phyloP scores from a whole-genome alignment of 2,329 filamentous ascomycete genomes.

The Hypoxylon sp. region DNA sequence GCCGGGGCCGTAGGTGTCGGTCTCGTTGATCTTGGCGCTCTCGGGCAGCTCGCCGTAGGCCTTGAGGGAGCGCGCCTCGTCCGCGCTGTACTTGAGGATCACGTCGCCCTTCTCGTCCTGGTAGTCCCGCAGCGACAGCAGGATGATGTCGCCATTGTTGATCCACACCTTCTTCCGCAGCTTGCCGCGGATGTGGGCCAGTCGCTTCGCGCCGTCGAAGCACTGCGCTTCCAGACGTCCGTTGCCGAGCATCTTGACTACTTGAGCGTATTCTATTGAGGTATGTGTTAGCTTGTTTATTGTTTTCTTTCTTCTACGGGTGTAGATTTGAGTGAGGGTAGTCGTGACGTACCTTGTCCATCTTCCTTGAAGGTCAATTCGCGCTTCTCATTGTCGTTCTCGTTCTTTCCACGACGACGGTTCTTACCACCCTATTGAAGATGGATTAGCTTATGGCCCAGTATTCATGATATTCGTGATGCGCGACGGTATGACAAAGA shows the following conservation, averaged over 20 bases:
- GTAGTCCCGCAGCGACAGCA: conserved; percentile 90
- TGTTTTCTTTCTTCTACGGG: background rate
- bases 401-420: conserved; percentile 97
- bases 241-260: conserved; percentile 96
- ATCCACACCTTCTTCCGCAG: conserved; percentile 99
- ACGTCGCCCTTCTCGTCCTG: conserved; percentile 95
- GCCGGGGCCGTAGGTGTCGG: conserved; percentile 91
- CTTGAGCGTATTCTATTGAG: conserved; percentile 73
- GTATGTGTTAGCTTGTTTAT: conserved; percentile 20
- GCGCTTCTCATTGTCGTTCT: conserved; percentile 99
- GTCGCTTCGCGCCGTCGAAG: conserved; percentile 91
- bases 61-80: conserved; percentile 95
- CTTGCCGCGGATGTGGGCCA: conserved; percentile 92
- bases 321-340: background rate
- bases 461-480: conserved; percentile 2
- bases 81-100: conserved; percentile 94
- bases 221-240: conserved; percentile 92
- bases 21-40: conserved; percentile 99
- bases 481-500: conserved; percentile 34
- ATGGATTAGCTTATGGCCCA: conserved; percentile 48
- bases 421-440: conserved; percentile 91
- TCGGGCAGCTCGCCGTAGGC: conserved; percentile 98
- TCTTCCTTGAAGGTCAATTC: conserved; percentile 99
- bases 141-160: conserved; percentile 96
- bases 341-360: conserved; percentile 76